Evolutionary conservation across 1,284 basidiomycete species (phyloP), one percentile per base, ranked within the genome.

Genomic region (Wallemia mellicola): DNA sequence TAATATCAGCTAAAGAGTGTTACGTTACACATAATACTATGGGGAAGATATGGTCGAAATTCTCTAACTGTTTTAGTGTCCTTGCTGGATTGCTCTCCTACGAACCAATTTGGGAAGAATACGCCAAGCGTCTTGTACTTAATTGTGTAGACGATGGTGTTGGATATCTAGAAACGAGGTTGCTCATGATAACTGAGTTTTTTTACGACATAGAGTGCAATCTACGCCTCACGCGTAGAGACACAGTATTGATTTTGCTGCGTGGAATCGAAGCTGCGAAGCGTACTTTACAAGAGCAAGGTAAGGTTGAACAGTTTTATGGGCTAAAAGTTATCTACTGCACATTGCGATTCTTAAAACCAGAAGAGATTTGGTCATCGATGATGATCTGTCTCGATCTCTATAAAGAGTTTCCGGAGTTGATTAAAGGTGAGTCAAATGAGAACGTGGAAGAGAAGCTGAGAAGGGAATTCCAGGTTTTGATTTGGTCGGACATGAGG

Each of bases 401-500:
- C 61, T 84, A 83, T 67, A 77, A 80, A 65, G 75, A 79, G 62
- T 86, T 82, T 65, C 82, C 82, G 9, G 75, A 82, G 63, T 69
- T 83, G 58, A 80, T 86, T 59, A 76, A 77, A 27, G 82, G 80
- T 78, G 57, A 22, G 70, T 62, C 25, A 22, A 48, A 5, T 11
- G 28, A 7, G 28, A 30, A 30, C 9, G 28, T 17, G 28, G 17
- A 30, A 30, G 9, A 54, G 32, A 55, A 56, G 32, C 28, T 56
- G 61, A 56, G 60, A 19, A 54, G 27, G 27, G 28, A 60, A 27
- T 26, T 9, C 55, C 60, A 81, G 81, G 82, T 1, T 86, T 86
- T 64, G 83, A 86, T 69, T 73, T 86, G 22, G 83, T 85, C 14
- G 83, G 83, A 3, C 74, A 81, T 62, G 83, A 86, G 38, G 38